A percentile compares a stretch with the other conserved stretches of the same genome.
These are phyloP conservation scores for Penicillium sp. DNA, from an alignment of 2,329 filamentous ascomycete genomes.

Conservation along the genomic window DNA sequence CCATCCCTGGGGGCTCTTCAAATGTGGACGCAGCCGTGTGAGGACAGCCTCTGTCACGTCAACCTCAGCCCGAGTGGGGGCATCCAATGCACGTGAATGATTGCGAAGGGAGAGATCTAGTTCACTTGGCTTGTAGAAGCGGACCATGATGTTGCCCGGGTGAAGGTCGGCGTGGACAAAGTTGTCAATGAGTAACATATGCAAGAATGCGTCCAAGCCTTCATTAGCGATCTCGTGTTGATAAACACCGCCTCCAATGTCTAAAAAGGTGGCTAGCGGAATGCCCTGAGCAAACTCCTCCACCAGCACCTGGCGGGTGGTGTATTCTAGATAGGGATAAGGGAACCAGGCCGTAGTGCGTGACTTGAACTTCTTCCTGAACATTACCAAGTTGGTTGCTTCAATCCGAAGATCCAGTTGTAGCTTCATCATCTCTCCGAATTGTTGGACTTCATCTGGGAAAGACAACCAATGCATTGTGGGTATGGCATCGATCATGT, in stretches of 20 bases:
- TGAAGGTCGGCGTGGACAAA: constrained; percentile 97
- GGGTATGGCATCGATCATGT: constrained; percentile 78
- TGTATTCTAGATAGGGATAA: constrained; percentile 89
- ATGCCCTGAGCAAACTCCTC: constrained; percentile 97
- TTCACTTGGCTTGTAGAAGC: constrained; percentile 84
- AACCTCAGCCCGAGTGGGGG: constrained; percentile 53
- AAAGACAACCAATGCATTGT: constrained; percentile 97
- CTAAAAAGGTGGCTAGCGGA: constrained; percentile 83
- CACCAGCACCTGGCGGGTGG: constrained; percentile 85
- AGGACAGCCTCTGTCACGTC: constrained; percentile 90
- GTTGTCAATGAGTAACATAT: constrained; percentile 96
- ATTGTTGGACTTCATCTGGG: constrained; percentile 89
- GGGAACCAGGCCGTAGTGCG: constrained; percentile 96
- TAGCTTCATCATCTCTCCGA: constrained; percentile 98
- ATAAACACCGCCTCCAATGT: constrained; percentile 88
- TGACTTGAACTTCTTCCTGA: constrained; percentile 86
- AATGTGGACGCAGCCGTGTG: constrained; percentile 72
- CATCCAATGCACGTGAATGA: constrained; percentile 44
- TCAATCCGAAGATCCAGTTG: constrained; percentile 95
- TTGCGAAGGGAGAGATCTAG: constrained; percentile 63
- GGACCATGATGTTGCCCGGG: constrained; percentile 98
- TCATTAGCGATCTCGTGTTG: constrained; percentile 93
- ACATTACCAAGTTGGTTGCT: constrained; percentile 80
- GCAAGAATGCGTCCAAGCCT: constrained; percentile 90
- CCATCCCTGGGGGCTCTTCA: constrained; percentile 71